These are phyloP conservation scores for Pyracantha coccinea DNA, from an alignment of 331 rosid genomes.

Conservation along the genomic window DNA sequence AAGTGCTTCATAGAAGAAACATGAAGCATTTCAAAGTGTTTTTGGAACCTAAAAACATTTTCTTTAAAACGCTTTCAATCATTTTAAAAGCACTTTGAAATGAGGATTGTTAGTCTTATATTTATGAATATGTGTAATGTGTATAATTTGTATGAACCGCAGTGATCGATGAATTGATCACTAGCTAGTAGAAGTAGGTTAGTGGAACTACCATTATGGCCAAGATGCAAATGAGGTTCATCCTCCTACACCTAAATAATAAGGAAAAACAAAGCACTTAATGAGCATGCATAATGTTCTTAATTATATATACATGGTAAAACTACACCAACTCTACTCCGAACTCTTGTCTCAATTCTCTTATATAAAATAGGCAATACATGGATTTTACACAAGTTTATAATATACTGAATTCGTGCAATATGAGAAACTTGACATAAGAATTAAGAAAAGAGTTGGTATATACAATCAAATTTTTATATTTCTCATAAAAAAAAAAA, in stretches of 20 bases:
- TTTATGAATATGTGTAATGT: neutral
- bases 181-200: neutral
- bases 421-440: neutral
- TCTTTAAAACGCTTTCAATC: too few species aligned
- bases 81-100: too few species aligned
- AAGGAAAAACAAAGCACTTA: neutral
- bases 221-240: neutral
- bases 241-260: neutral
- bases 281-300: neutral
- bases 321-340: neutral
- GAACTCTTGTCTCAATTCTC: neutral
- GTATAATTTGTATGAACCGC: neutral
- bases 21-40: too few species aligned
- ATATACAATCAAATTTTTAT: neutral
- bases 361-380: neutral
- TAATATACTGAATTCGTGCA: neutral
- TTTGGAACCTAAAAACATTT: too few species aligned
- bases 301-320: neutral
- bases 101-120: neutral
- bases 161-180: neutral
- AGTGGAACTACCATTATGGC: neutral
- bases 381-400: neutral
- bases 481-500: too few species aligned
- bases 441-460: neutral
- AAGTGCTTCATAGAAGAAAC: too few species aligned